These are phyloP conservation scores for Trichoderma polysporum DNA, from an alignment of 2,329 filamentous ascomycete species.

Conservation along the genomic window DNA sequence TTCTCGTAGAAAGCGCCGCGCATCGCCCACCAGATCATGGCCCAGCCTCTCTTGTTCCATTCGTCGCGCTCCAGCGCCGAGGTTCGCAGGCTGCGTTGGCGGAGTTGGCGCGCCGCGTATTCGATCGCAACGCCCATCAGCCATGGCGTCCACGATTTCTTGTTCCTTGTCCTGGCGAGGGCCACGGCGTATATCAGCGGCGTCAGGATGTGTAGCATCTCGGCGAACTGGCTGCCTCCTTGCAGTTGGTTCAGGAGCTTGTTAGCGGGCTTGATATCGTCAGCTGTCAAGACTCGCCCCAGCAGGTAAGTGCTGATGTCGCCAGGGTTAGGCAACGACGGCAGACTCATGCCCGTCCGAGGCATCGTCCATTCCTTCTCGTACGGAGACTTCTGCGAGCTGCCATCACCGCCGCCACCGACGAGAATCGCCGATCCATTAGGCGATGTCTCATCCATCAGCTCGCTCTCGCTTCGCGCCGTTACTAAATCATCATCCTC, in stretches of 20 bases:
- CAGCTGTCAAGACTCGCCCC: slow-evolving; percentile 85
- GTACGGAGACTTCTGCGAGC: slow-evolving; percentile 37
- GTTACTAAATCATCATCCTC: slow-evolving; percentile 48
- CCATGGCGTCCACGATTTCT: slow-evolving; percentile 89
- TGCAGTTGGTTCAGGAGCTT: slow-evolving; percentile 81
- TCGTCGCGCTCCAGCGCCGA: slow-evolving; percentile 89
- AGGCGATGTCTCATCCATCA: slow-evolving; percentile 42
- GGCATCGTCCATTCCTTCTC: slow-evolving; percentile 83
- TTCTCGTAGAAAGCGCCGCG: slow-evolving; percentile 96
- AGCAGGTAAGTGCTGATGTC: slow-evolving; percentile 88
- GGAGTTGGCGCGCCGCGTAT: slow-evolving; percentile 81
- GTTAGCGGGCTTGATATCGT: slow-evolving; percentile 92
- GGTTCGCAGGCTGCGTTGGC: slow-evolving; percentile 72
- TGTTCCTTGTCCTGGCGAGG: slow-evolving; percentile 69
- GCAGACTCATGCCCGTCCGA: slow-evolving; percentile 83
- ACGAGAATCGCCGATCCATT: slow-evolving; percentile 27
- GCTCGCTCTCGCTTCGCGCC: slow-evolving; percentile 41
- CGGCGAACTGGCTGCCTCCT: slow-evolving; percentile 72
- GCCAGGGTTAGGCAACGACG: slow-evolving; percentile 74
- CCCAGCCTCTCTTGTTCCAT: slow-evolving; percentile 83
- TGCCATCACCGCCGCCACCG: too few species aligned
- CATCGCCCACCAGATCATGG: slow-evolving; percentile 94
- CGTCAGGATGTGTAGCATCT: slow-evolving; percentile 87
- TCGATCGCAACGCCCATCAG: slow-evolving; percentile 81
- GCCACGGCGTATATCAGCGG: slow-evolving; percentile 84